phyloP scores from a whole-genome alignment of 2,329 filamentous ascomycete genomes.

The Atkinsonella hypoxylon region DNA sequence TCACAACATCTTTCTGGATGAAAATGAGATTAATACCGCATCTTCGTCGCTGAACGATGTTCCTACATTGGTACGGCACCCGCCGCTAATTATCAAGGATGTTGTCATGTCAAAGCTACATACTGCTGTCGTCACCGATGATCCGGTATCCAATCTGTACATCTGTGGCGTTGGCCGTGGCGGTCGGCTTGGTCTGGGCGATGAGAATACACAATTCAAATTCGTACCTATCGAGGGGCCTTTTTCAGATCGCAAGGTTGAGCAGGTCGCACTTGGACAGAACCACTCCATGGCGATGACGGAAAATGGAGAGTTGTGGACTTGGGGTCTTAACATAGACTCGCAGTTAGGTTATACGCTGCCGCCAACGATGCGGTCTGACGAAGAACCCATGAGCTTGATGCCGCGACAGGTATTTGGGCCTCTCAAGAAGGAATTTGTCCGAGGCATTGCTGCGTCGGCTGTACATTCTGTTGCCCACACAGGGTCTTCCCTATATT shows the following conservation, averaged over 20 bases:
- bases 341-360: slow-evolving; percentile 80
- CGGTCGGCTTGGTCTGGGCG: slow-evolving; percentile 77
- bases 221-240: slow-evolving; percentile 74
- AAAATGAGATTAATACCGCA: slow-evolving; percentile 24
- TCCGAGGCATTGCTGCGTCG: slow-evolving; percentile 78
- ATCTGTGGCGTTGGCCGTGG: slow-evolving; percentile 86
- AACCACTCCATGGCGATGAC: slow-evolving; percentile 84
- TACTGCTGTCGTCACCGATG: slow-evolving; percentile 75
- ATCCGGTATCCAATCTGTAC: slow-evolving; percentile 82
- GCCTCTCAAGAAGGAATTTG: slow-evolving; percentile 70
- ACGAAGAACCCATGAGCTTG: slow-evolving; percentile 74
- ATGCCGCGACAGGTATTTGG: slow-evolving; percentile 85
- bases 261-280: slow-evolving; percentile 73
- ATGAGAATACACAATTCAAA: slow-evolving; percentile 79
- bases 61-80: slow-evolving; percentile 60
- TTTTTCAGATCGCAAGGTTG: slow-evolving; percentile 60
- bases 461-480: slow-evolving; percentile 84
- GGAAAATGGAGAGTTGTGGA: slow-evolving; percentile 80
- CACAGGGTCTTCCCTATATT: slow-evolving; percentile 70
- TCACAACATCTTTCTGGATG: slow-evolving; percentile 52
- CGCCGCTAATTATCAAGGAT: slow-evolving; percentile 65
- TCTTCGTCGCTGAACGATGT: slow-evolving; percentile 37
- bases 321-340: slow-evolving; percentile 81
- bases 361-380: slow-evolving; percentile 51
- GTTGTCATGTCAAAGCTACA: slow-evolving; percentile 84